Percentiles rank a stretch among this genome's conserved stretches.
These are phyloP conservation scores for Sugiyamaella smithiae DNA, from an alignment of 805 yeast genomes.

Conservation along the genomic window DNA sequence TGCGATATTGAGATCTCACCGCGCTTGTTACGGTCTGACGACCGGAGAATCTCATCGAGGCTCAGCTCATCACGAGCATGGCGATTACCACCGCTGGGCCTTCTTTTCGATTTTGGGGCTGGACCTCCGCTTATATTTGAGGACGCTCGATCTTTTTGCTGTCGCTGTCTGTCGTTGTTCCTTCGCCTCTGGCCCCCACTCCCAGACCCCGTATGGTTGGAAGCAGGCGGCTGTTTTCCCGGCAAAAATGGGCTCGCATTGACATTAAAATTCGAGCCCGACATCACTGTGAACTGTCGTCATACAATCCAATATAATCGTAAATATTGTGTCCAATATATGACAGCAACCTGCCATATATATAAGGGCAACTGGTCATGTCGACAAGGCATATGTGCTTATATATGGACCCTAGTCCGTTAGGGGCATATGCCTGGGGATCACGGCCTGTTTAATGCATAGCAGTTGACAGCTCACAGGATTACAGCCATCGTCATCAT, in stretches of 20 bases:
- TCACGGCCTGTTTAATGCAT: too few relatives aligned
- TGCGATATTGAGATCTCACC: slow-evolving; percentile 25
- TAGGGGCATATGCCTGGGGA: too few relatives aligned
- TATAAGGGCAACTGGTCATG: too few relatives aligned
- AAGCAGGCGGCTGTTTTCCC: slow-evolving; percentile 1
- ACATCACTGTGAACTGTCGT: slow-evolving; percentile 3
- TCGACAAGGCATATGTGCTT: too few relatives aligned
- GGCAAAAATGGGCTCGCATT: slow-evolving; percentile 14
- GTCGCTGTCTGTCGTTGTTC: not conserved
- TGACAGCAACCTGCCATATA: slow-evolving; percentile 1
- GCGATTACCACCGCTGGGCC: slow-evolving; percentile 1
- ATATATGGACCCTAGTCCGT: too few relatives aligned
- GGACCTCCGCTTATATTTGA: too few relatives aligned
- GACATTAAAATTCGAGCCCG: slow-evolving; percentile 4
- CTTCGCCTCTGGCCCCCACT: too few relatives aligned
- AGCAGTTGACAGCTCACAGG: too few relatives aligned
- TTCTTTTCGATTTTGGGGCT: not conserved
- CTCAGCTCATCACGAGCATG: not conserved
- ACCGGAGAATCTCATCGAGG: slow-evolving; percentile 10
- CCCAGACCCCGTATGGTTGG: not conserved
- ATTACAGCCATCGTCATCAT: too few relatives aligned
- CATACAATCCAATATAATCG: too few relatives aligned
- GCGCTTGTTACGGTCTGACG: slow-evolving; percentile 18
- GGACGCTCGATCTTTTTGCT: not conserved
- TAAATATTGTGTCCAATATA: not conserved